Conservation (phyloP, 2,329 filamentous ascomycete species). For the Ophiobolus disseminans region DNA sequence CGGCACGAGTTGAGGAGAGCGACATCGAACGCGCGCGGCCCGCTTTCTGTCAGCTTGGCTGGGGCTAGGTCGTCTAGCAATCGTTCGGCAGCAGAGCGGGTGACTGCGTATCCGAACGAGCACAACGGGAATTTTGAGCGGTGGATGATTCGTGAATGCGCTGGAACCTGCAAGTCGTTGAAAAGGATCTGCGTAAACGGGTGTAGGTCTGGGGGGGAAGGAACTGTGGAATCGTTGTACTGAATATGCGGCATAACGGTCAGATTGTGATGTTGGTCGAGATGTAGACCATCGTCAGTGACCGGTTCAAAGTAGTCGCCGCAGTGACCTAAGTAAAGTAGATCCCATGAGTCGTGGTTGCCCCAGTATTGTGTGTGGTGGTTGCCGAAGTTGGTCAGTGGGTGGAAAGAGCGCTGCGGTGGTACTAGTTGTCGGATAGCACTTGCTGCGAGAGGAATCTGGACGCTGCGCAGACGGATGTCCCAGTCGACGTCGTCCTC, state of each 20-base stretch:
- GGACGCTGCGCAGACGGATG: constrained; percentile 52
- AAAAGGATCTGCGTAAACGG: constrained; percentile 51
- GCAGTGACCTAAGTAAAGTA: constrained; percentile 56
- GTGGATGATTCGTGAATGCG: constrained; percentile 49
- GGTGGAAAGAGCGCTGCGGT: constrained; percentile 28
- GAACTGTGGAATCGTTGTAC: constrained; percentile 49
- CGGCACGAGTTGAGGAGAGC: constrained; percentile 52
- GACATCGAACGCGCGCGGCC: constrained; percentile 52
- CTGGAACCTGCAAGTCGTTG: constrained; percentile 43
- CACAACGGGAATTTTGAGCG: constrained; percentile 53
- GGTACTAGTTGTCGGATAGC: constrained; percentile 49
- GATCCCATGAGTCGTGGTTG: constrained; percentile 49
- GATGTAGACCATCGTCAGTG: constrained; percentile 37
- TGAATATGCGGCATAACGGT: constrained; percentile 42
- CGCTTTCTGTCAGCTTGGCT: constrained; percentile 31
- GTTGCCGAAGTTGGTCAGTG: constrained; percentile 21
- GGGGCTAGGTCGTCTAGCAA: constrained; percentile 51
- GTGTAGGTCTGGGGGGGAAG: constrained; percentile 46
- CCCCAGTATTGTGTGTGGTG: constrained; percentile 51
- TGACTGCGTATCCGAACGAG: constrained; percentile 55
- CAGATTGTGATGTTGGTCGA: constrained; percentile 35
- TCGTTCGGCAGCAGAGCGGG: constrained; percentile 48
- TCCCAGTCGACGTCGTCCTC: constrained; percentile 58
- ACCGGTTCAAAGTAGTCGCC: constrained; percentile 51
- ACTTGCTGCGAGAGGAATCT: constrained; percentile 51